phyloP scores from a whole-genome alignment of 2,329 filamentous ascomycete species.

The Talaromyces marneffei region DNA sequence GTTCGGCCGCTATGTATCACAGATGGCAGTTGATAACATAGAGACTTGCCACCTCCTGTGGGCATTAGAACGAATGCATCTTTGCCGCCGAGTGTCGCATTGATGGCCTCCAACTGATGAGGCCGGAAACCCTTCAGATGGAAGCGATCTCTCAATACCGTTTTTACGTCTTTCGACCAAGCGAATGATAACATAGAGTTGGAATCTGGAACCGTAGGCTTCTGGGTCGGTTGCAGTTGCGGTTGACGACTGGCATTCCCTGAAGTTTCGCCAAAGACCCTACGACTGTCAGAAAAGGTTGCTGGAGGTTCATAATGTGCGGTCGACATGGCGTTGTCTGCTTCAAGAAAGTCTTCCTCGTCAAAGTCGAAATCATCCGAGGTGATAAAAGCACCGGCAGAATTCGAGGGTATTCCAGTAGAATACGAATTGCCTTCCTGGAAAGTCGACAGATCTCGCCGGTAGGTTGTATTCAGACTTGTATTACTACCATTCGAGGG shows the following conservation, averaged over 20 bases:
- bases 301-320: conserved; percentile 23
- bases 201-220: conserved; percentile 20
- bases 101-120: conserved; percentile 93
- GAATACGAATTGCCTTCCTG: background rate
- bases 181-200: conserved; percentile 54
- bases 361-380: conserved; percentile 17
- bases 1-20: conserved; percentile 76
- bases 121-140: conserved; percentile 78
- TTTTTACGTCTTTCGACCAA: conserved; percentile 83
- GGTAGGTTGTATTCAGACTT: background rate
- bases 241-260: conserved; percentile 32
- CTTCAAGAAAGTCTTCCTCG: conserved; percentile 42
- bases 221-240: conserved; percentile 25
- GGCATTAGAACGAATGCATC: conserved; percentile 97
- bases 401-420: background rate
- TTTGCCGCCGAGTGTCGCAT: conserved; percentile 78
- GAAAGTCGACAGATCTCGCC: background rate
- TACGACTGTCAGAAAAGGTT: conserved; percentile 22
- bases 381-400: background rate
- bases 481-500: background rate
- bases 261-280: conserved; percentile 38
- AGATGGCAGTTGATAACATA: conserved; percentile 93
- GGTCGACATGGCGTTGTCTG: conserved; percentile 28
- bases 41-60: conserved; percentile 90
- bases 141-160: conserved; percentile 75